Percentiles rank a stretch among this genome's conserved stretches.
Conservation (phyloP, 176 grass and related monocot genomes). For the Avena sativa region DNA sequence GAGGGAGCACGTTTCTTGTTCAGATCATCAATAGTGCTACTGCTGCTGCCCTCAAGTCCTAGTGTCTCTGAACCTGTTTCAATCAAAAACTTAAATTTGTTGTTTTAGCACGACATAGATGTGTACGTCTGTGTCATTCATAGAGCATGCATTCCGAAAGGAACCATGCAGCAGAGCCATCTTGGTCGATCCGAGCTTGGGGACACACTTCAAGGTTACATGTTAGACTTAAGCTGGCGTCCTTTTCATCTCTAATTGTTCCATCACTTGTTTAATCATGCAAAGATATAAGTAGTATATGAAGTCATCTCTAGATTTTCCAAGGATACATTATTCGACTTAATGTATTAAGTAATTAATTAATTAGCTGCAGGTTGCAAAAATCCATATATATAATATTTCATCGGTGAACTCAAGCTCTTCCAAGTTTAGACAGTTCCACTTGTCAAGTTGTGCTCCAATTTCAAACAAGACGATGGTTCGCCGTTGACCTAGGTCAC, state of each 20-base stretch:
- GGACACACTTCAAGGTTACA: not conserved
- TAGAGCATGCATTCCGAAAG: slow-evolving; percentile 2
- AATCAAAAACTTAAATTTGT: not conserved
- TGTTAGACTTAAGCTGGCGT: not conserved
- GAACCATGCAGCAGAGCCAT: slow-evolving; percentile 3
- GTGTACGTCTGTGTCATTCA: not conserved
- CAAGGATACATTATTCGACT: not conserved
- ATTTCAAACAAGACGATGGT: too few species aligned
- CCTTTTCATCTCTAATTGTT: not conserved
- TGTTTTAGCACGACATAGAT: not conserved
- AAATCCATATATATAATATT: not conserved
- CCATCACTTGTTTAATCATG: not conserved
- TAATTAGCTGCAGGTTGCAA: not conserved
- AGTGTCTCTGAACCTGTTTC: not conserved
- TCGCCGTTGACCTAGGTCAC: too few species aligned
- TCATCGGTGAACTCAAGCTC: too few species aligned
- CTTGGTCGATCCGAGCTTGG: not conserved
- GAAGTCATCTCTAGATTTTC: not conserved
- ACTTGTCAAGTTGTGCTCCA: too few species aligned
- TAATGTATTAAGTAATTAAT: too few species aligned
- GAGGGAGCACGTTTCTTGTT: not conserved
- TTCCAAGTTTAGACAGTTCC: too few species aligned
- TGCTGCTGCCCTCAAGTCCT: not conserved
- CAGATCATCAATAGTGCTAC: not conserved
- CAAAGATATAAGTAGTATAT: not conserved